Conservation (phyloP, 1,139 yeast species). For the Saccharomyces hybrid region DNA sequence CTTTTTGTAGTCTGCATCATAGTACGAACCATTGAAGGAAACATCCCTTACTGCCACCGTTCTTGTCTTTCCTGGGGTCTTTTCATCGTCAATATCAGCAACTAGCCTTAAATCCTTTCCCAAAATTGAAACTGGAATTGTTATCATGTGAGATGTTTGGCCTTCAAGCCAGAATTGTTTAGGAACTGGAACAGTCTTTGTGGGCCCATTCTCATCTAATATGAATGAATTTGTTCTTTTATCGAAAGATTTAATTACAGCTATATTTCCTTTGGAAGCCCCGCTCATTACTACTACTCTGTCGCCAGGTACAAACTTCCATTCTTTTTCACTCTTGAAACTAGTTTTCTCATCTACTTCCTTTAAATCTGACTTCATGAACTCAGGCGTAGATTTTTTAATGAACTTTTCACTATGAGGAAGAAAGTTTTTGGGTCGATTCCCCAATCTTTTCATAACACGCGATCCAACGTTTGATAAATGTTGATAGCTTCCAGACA, state of each 20-base stretch:
- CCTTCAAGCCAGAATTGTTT: conserved; percentile 66
- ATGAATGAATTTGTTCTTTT: conserved; percentile 45
- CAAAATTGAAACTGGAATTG: conserved; percentile 50
- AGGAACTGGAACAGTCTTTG: conserved; percentile 51
- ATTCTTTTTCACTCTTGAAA: conserved; percentile 37
- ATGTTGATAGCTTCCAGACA: conserved; percentile 18
- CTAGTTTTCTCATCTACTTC: conserved; percentile 35
- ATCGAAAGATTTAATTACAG: conserved; percentile 46
- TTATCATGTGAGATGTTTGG: conserved; percentile 60
- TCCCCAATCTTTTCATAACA: conserved; percentile 17
- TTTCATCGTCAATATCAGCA: conserved; percentile 62
- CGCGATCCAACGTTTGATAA: conserved; percentile 29
- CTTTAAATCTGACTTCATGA: conserved; percentile 30
- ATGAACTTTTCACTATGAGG: conserved; percentile 23
- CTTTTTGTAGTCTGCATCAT: conserved; percentile 64
- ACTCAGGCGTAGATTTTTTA: conserved; percentile 31
- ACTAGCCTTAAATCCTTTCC: conserved; percentile 67
- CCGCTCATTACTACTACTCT: conserved; percentile 63
- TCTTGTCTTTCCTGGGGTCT: conserved; percentile 34
- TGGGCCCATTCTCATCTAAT: conserved; percentile 52
- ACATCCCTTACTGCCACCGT: conserved; percentile 76
- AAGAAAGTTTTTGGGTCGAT: conserved; percentile 21
- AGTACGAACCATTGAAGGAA: conserved; percentile 57
- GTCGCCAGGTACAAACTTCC: conserved; percentile 56
- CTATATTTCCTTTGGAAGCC: conserved; percentile 61